Base-by-base conservation (phyloP, 129 eudicot species). In the Logfia minima region DNA sequence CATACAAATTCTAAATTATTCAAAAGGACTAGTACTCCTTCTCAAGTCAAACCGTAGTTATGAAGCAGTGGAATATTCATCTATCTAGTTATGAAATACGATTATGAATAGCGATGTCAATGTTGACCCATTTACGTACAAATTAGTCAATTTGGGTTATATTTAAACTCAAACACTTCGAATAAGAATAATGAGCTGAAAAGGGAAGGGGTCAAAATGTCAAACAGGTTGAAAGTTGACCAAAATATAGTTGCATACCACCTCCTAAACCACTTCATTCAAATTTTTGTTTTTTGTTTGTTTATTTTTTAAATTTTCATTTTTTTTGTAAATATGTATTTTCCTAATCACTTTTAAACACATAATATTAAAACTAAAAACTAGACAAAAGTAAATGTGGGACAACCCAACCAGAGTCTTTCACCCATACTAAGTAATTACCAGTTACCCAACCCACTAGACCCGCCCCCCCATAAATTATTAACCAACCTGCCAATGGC, bases 401-500 rank as follows among this genome's bases (percentile, higher is more conserved):
- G 28, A 6, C 70, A 75, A 62, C 28, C 58, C n/a, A 61, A 26
- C 39, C 48, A 17, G 14, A 69, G 58, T 6, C n/a, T 24, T 62
- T 61, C 41, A 41, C 62, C 29, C 29, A 14, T 14, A 31, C 45
- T 7, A 58, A 7, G 32, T 19, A 7, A 3, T 62, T 9, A 62
- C 7, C n/a, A 37, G 26, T 26, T 26, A 9, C 37, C n/a, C 34
- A 24, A 24, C 67, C 68, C 3, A 41, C 35, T 39, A 2, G 41
- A 51, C 58, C 72, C 1, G 18, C 21, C 62, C 11, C 11, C 31
- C 72, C 79, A 9, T 24, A 10, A 72, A 24, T 28, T 41, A 71
- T 55, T 14, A 56, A 82, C 61, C 6, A 76, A 90, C 99, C 99
- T 89, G 99, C 97, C 65, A 94, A 82, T 31, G 99, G 93, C 77